Evolutionary conservation across 768 basidiomycete species (phyloP).

Genomic region (Trametes cinnabarina): DNA sequence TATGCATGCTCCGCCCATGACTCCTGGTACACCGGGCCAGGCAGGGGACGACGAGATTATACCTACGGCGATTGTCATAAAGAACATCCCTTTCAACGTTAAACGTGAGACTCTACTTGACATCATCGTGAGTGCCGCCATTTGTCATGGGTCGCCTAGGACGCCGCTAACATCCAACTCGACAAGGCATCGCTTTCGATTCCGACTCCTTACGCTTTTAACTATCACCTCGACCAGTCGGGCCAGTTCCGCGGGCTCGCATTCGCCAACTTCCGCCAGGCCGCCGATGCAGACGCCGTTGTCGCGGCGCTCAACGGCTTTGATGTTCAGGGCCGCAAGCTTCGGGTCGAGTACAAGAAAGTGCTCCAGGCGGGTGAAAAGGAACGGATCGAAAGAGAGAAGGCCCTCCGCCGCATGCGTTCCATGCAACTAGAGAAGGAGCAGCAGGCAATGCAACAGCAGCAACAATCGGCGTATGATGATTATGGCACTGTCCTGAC

Average conservation of each 20-base stretch:
- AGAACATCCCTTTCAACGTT: constrained; percentile 99
- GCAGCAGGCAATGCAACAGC: constrained; percentile 46
- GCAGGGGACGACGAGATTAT: constrained; percentile 87
- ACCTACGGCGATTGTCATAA: constrained; percentile 99
- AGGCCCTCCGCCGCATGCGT: constrained; percentile 96
- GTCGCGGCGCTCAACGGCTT: constrained; percentile 96
- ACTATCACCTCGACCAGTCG: constrained; percentile 96
- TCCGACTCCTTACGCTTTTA: constrained; percentile 98
- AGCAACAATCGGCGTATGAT: constrained; percentile 50
- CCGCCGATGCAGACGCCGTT: constrained; percentile 90
- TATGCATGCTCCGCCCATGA: constrained; percentile 42
- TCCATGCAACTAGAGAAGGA: constrained; percentile 95
- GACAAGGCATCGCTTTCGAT: constrained; percentile 83
- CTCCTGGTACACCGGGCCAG: constrained; percentile 43
- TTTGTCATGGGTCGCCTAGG: not conserved
- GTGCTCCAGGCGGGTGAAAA: constrained; percentile 99
- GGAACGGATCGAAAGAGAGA: constrained; percentile 97
- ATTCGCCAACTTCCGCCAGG: constrained; percentile 95
- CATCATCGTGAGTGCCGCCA: constrained; percentile 75
- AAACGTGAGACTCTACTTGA: constrained; percentile 94
- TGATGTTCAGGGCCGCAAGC: constrained; percentile 93
- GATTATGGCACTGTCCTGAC: constrained; percentile 64
- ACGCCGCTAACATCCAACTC: not conserved
- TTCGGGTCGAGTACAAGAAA: constrained; percentile 99
- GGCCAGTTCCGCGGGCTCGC: constrained; percentile 96